Evolutionary conservation across 2,329 filamentous ascomycete genomes (phyloP), one percentile per base, ranked within the genome.

Genomic region (Colletotrichum graminicola): DNA sequence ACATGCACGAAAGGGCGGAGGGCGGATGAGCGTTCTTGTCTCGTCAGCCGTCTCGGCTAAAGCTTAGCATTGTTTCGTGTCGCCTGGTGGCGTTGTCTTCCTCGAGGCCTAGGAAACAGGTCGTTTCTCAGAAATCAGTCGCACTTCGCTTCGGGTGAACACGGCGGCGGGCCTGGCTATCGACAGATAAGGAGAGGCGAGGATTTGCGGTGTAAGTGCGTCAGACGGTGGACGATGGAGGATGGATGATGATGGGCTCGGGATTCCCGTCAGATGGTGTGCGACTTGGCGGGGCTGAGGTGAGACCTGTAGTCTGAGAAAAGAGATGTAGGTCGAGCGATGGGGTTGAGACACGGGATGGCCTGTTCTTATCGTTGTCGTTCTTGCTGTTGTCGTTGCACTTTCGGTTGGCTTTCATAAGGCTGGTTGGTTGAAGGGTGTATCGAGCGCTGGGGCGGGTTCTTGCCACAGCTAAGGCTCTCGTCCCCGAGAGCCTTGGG

Each of bases 41-140:
- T 47, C 26, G 57, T 34, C 57, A 18, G 11, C 23, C 57, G 49
- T 49, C 36, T 54, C 49, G 49, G 61, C 61, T 45, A 45, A 63
- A 55, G 61, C 36, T 55, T 63, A 63, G 36, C 49, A 52, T 34
- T 34, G 18, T 45, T 26, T 54, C n/a, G 34, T n/a, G n/a, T 34
- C 23, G 49, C 49, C 39, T 11, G 34, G 34, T 34, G 34, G 55
- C 32, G n/a, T 57, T 57, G 55, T 41, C n/a, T 26, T 23, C n/a
- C 36, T 57, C 5, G 14, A 26, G n/a, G 7, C n/a, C n/a, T 47
- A 1, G 10, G 45, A 23, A 16, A n/a, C 34, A 57, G 10, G 5
- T 41, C 34, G 21, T 7, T 57, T 57, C 5, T 41, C 55, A 39
- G n/a, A 14, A 26, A 23, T 41, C 23, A 47, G 55, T n/a, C 34